Evolutionary conservation across 352 stramenopile genomes (phyloP), one percentile per base, ranked within the genome.

Genomic region (Hyaloperonospora brassicae): DNA sequence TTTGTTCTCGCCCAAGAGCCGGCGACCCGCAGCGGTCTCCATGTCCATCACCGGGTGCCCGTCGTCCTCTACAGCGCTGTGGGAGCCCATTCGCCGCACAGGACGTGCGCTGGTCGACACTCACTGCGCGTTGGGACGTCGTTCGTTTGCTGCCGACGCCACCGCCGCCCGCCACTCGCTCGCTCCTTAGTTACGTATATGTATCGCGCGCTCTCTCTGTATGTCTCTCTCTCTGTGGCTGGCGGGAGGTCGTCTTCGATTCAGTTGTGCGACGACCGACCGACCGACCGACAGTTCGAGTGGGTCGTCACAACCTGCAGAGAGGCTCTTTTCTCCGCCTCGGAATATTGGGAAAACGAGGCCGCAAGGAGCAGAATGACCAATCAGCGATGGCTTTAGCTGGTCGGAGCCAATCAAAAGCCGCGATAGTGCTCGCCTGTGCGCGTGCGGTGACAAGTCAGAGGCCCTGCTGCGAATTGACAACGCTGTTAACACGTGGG

Each of bases 51-150:
- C 55, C 11, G 67, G 67, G 57, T 76, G 71, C 57, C 68, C 51
- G 21, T 76, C 68, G 39, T 76, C 66, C 38, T 80, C 68, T 68
- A 80, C 76, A 54, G 68, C 56, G 57, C 58, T 67, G 35, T 74
- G 60, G 23, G 67, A 76, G 57, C 67, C 67, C 67, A 76, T 73
- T 58, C 56, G 65, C 41, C 34, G 17, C 11, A 22, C 4, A 3
- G 11, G 9, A 10, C 49, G 1, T 49, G 3, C 38, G 50, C 50
- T 40, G 44, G 40, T 17, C 12, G 47, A 34, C 21, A 57, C 17
- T 17, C 17, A 17, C 17, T 17, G 17, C 17, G 17, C 17, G 17
- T 17, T 0, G 17, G 17, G 17, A 17, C 17, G 17, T 17, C 17
- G 17, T 34, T 34, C 27, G 27, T 34, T 8, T 34, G 27, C 27